Evolutionary conservation across 2,329 filamentous ascomycete species (phyloP), one percentile per base, ranked within the genome.

Genomic region (Exophiala bonariae): DNA sequence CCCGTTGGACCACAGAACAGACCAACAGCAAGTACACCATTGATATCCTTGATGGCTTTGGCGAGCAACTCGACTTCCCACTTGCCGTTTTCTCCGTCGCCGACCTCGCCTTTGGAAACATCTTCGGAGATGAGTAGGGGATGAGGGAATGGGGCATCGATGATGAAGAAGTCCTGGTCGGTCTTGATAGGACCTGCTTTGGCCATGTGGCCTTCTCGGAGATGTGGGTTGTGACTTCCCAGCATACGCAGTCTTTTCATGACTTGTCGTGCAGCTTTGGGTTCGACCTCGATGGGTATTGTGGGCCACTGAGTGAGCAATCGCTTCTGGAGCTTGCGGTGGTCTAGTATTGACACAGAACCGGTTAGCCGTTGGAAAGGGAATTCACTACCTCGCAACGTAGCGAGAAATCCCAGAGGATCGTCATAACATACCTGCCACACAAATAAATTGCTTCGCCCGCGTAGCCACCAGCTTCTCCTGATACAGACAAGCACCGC

Each of bases 401-500:
- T n/a, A n/a, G n/a, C n/a, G n/a, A n/a, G n/a, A n/a, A n/a, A n/a
- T n/a, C n/a, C n/a, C n/a, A n/a, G n/a, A n/a, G n/a, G n/a, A n/a
- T n/a, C n/a, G n/a, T n/a, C 44, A 37, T 23, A 2, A 68, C 78
- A 61, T 69, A 88, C 85, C 86, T 47, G 89, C 89, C 48, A 95
- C 89, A 61, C 88, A 92, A 54, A 96, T 78, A 63, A 96, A 96
- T 64, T 88, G 87, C 69, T 83, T 87, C 3, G 89, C 86, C 40
- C 86, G 81, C 50, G 89, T 82, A 4, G 91, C 91, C 3, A 99
- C 91, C 28, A 99, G 77, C 75, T 99, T 99, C 73, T 99, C 93
- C 69, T 97, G 93, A 74, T 96, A 95, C 47, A 97, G 73, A 70
- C 93, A 99, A n/a, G 90, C 93, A 49, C 93, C 93, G 40, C 93